These are phyloP conservation scores for Aaosphaeria pasadenensis DNA, from an alignment of 2,329 filamentous ascomycete species.

Conservation along the genomic window DNA sequence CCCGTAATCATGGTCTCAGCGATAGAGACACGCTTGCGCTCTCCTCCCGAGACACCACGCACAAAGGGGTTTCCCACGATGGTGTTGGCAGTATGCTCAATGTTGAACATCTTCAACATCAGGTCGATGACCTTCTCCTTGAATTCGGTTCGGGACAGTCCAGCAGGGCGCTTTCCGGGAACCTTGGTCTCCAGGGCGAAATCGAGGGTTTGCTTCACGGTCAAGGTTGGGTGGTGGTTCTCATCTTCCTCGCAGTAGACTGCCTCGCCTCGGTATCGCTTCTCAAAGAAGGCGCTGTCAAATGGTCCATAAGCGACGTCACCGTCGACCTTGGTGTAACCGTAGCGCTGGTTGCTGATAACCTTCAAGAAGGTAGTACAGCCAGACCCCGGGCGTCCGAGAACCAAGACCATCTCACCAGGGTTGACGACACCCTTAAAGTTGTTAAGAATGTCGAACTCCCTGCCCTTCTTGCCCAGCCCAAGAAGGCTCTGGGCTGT, in stretches of 20 bases:
- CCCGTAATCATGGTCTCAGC: slow-evolving; percentile 78
- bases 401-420: slow-evolving; percentile 84
- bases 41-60: slow-evolving; percentile 75
- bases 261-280: slow-evolving; percentile 74
- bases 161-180: slow-evolving; percentile 73
- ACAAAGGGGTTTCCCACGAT: slow-evolving; percentile 81
- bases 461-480: slow-evolving; percentile 62
- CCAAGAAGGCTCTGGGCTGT: slow-evolving; percentile 65
- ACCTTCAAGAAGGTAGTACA: slow-evolving; percentile 56
- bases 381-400: slow-evolving; percentile 68
- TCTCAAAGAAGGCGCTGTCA: slow-evolving; percentile 64
- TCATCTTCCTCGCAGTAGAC: slow-evolving; percentile 88
- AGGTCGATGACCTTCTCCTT: slow-evolving; percentile 71
- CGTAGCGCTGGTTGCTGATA: slow-evolving; percentile 54
- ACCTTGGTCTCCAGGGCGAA: slow-evolving; percentile 86
- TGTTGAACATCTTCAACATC: slow-evolving; percentile 89
- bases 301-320: slow-evolving; percentile 78
- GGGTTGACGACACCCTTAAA: slow-evolving; percentile 62
- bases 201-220: slow-evolving; percentile 80
- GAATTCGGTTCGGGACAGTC: slow-evolving; percentile 70
- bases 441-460: slow-evolving; percentile 70
- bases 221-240: slow-evolving; percentile 78
- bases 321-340: slow-evolving; percentile 62
- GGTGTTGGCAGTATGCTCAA: slow-evolving; percentile 81
- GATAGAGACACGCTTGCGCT: slow-evolving; percentile 77